phyloP scores from a whole-genome alignment of 2,329 filamentous ascomycete genomes.

The Stagonosporopsis vannaccii region DNA sequence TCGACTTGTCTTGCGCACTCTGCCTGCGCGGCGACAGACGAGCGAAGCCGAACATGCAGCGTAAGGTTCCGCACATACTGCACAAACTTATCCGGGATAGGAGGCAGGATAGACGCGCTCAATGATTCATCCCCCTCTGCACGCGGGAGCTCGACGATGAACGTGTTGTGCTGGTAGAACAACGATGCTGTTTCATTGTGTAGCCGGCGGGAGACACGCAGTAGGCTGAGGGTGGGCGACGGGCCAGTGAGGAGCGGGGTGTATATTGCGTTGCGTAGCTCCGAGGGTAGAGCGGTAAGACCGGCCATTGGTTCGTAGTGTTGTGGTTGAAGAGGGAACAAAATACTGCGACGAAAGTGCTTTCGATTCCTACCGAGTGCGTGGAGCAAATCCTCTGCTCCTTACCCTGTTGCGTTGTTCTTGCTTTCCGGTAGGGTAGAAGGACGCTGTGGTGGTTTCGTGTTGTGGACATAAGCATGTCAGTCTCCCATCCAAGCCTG shows the following conservation, averaged over 20 bases:
- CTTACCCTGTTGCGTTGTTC: too few species aligned
- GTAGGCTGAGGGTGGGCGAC: constrained; percentile 14
- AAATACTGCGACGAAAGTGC: too few species aligned
- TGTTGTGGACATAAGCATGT: too few species aligned
- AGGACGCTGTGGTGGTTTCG: too few species aligned
- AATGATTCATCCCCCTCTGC: too few species aligned
- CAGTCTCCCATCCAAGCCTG: too few species aligned
- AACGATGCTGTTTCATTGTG: constrained; percentile 30
- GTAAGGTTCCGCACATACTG: background rate
- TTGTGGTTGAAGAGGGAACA: background rate
- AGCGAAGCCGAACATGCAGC: background rate
- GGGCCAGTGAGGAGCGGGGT: constrained; percentile 11
- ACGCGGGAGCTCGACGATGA: constrained; percentile 21
- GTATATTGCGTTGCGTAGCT: constrained; percentile 33
- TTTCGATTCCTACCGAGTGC: too few species aligned
- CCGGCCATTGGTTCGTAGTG: constrained; percentile 10
- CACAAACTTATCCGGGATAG: background rate
- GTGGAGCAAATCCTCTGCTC: too few species aligned
- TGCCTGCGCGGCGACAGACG: too few species aligned
- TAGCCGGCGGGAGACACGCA: constrained; percentile 25
- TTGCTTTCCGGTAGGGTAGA: too few species aligned
- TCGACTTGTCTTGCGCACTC: too few species aligned
- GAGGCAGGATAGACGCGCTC: background rate
- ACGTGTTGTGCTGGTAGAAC: constrained; percentile 30
- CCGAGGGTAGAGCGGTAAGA: constrained; percentile 23